Percentiles rank a stretch among this genome's conserved stretches.
Conservation (phyloP, 352 stramenopile genomes). For the Hyphochytrium catenoides region DNA sequence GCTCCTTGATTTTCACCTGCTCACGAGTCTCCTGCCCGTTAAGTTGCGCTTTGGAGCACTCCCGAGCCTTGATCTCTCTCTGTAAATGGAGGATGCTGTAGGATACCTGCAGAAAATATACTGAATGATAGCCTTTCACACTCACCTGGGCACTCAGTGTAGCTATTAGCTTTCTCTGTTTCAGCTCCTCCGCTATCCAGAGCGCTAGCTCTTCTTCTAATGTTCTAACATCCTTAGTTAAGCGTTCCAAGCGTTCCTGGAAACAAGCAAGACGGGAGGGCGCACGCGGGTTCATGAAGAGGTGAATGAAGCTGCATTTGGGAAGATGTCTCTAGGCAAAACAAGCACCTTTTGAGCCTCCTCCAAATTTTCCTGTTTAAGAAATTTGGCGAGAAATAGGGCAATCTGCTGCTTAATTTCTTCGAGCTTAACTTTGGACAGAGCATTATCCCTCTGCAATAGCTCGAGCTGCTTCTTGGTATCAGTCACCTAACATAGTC, state of each 20-base stretch:
- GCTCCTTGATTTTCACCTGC: constrained; percentile 74
- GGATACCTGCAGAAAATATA: too few relatives aligned
- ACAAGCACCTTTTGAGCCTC: constrained; percentile 36
- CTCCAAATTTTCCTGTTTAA: constrained; percentile 59
- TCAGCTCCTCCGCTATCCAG: constrained; percentile 60
- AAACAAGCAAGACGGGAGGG: too few relatives aligned
- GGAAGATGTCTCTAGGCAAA: too few relatives aligned
- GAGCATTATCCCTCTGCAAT: constrained; percentile 33
- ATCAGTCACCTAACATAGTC: constrained; percentile 23
- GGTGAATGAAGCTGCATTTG: too few relatives aligned
- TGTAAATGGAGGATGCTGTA: too few relatives aligned
- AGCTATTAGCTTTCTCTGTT: constrained; percentile 59
- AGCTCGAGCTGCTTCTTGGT: constrained; percentile 31
- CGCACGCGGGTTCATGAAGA: too few relatives aligned
- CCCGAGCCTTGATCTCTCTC: constrained; percentile 66
- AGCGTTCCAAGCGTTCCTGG: too few relatives aligned
- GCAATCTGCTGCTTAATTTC: constrained; percentile 75
- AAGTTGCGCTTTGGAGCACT: constrained; percentile 37
- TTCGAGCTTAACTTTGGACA: constrained; percentile 25
- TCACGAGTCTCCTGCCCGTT: constrained; percentile 57
- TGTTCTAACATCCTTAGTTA: constrained; percentile 27
- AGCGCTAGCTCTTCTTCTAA: constrained; percentile 55
- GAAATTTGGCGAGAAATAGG: constrained; percentile 56
- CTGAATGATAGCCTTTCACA: too few relatives aligned
- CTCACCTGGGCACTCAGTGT: constrained; percentile 67